A percentile compares a stretch with the other conserved stretches of the same genome.
Conservation (phyloP, 257 asterid genomes). For the Salvia miltiorrhiza region DNA sequence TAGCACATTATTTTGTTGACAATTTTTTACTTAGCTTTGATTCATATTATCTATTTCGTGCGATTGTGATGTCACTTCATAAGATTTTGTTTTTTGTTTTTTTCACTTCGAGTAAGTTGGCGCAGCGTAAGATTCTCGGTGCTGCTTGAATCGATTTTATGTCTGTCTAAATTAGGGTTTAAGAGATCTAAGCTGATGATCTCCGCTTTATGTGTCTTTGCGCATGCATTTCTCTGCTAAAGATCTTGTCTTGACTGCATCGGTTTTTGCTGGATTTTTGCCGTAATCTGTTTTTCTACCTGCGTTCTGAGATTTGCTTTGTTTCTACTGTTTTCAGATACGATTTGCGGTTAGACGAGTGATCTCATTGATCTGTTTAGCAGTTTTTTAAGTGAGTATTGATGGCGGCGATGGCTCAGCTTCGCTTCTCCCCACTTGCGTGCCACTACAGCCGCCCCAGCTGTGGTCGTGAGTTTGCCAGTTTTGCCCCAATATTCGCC, state of each 20-base stretch:
- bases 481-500: slow-evolving; percentile 19
- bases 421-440: slow-evolving; percentile 38
- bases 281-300: background rate
- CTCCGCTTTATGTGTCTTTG: slow-evolving; percentile 9
- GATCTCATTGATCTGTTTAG: slow-evolving; percentile 4
- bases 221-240: slow-evolving; percentile 7
- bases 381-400: background rate
- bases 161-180: slow-evolving; percentile 3
- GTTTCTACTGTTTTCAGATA: slow-evolving; percentile 1
- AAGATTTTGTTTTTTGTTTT: background rate
- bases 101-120: slow-evolving; percentile 8
- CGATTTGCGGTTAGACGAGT: background rate
- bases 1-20: background rate
- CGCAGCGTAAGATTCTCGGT: slow-evolving; percentile 1
- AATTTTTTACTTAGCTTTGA: background rate
- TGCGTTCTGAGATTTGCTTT: slow-evolving; percentile 17
- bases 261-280: background rate
- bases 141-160: background rate
- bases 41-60: background rate
- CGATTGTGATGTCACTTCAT: background rate
- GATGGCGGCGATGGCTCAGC: slow-evolving; percentile 40
- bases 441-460: slow-evolving; percentile 18
- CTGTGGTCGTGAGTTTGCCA: slow-evolving; percentile 7
- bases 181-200: slow-evolving; percentile 13
- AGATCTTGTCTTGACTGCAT: slow-evolving; percentile 3